A percentile compares a stretch with the other conserved stretches of the same genome.
These are phyloP conservation scores for Backusella parvicylindrica DNA, from an alignment of 192 early-diverging fungal species.

Conservation along the genomic window DNA sequence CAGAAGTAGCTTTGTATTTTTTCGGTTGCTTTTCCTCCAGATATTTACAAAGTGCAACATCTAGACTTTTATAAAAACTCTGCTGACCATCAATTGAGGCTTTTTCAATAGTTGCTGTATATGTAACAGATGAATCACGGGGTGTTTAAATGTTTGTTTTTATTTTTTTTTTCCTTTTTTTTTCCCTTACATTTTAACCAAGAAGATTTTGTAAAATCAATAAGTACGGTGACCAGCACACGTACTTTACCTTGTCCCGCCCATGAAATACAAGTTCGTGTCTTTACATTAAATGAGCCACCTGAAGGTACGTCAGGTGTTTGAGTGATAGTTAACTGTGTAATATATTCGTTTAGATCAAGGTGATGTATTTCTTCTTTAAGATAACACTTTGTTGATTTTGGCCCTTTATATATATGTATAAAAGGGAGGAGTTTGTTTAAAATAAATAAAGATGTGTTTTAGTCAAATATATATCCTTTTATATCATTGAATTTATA, in stretches of 20 bases:
- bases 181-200: slow-evolving; percentile 47
- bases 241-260: slow-evolving; percentile 40
- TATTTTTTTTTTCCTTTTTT: background rate
- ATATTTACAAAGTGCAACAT: slow-evolving; percentile 39
- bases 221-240: slow-evolving; percentile 44
- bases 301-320: slow-evolving; percentile 60
- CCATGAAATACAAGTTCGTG: slow-evolving; percentile 52
- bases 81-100: slow-evolving; percentile 36
- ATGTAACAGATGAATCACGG: background rate
- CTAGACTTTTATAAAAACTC: slow-evolving; percentile 41
- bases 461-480: background rate
- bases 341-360: slow-evolving; percentile 46
- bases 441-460: background rate
- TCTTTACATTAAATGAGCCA: slow-evolving; percentile 49
- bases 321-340: slow-evolving; percentile 44
- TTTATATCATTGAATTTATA: background rate
- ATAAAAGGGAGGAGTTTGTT: slow-evolving; percentile 14
- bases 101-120: slow-evolving; percentile 37
- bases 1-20: background rate
- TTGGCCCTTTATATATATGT: slow-evolving; percentile 39
- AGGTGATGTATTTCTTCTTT: slow-evolving; percentile 44
- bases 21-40: slow-evolving; percentile 34
- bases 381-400: slow-evolving; percentile 51
- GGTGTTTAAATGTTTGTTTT: background rate
- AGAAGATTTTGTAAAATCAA: slow-evolving; percentile 53